Percentiles rank a stretch among this genome's conserved stretches.
Conservation (phyloP, 352 stramenopile species). For the Phytopythium kandeliae region DNA sequence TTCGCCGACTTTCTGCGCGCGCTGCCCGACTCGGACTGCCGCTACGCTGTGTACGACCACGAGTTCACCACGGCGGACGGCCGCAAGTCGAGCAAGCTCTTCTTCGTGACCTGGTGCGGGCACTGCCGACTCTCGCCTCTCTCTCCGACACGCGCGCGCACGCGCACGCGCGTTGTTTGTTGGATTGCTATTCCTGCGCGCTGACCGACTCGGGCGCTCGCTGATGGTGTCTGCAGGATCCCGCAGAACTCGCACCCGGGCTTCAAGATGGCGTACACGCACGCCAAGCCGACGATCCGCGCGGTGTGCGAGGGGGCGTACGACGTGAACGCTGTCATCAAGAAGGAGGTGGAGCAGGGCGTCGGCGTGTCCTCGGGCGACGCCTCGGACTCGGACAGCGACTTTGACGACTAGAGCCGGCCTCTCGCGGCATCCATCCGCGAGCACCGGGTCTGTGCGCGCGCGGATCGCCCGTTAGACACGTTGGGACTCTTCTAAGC, state of each 20-base stretch:
- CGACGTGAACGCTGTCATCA: conserved; percentile 72
- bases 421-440: neutral
- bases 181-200: too few species aligned
- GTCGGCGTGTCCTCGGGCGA: conserved; percentile 53
- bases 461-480: too few species aligned
- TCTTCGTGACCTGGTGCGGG: conserved; percentile 76
- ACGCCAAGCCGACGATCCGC: conserved; percentile 80
- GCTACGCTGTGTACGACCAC: conserved; percentile 87
- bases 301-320: conserved; percentile 71
- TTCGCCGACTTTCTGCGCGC: conserved; percentile 50
- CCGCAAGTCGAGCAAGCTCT: conserved; percentile 84
- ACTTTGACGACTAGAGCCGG: conserved; percentile 53
- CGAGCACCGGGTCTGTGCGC: too few species aligned
- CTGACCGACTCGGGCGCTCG: too few species aligned
- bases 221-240: too few species aligned
- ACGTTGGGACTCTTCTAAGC: too few species aligned
- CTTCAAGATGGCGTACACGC: conserved; percentile 87
- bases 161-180: too few species aligned
- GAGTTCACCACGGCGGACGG: conserved; percentile 71
- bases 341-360: conserved; percentile 64
- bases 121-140: too few species aligned
- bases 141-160: too few species aligned
- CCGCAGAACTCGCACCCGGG: conserved; percentile 73
- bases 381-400: conserved; percentile 80
- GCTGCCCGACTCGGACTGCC: conserved; percentile 77